Base-by-base conservation (phyloP, 2,329 filamentous ascomycete genomes). In the Blastomyces gilchristii region DNA sequence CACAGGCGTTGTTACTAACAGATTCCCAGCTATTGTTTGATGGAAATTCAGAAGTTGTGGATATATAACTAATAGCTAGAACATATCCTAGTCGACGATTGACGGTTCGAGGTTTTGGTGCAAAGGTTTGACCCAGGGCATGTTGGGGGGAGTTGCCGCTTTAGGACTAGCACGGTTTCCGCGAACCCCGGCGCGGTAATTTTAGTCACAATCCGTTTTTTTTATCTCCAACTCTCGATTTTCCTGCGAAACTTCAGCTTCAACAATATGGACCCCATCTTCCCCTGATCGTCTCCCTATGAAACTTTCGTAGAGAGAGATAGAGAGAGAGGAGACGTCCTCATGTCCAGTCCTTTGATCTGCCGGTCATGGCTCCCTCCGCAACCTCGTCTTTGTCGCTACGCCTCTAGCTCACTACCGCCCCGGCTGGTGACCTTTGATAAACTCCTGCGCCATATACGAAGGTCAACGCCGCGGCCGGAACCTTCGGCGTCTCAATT, bases 401-500 rank as follows among this genome's bases (percentile, higher is more conserved):
- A n/a, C 9, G 8, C 28, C 45, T 49, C 58, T 2, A 34, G 39
- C 37, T 28, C 28, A 22, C 39, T 1, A 11, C 37, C 37, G 12
- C 37, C 61, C 18, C 37, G 14, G 5, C 11, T 5, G 18, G 58
- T 59, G 43, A 34, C 58, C 0, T 37, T n/a, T 43, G 16, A 8
- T n/a, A 4, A 14, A n/a, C 43, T 59, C 25, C n/a, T 37, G n/a
- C 37, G n/a, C 58, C 58, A 62, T 28, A 22, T 31, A n/a, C 37
- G 22, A 49, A 47, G 58, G 34, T 60, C 47, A 28, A 45, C 1
- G 14, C 6, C 60, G 37, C 41, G 14, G 22, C 63, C 53, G 61
- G 58, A 68, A 60, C 66, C 71, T 62, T 66, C 70, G 49, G 67
- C 70, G 28, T 70, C 72, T 25, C 68, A 75, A 60, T 57, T 75